Conservation (phyloP, 495 filamentous ascomycete species). For the Durotheca rogersii region DNA sequence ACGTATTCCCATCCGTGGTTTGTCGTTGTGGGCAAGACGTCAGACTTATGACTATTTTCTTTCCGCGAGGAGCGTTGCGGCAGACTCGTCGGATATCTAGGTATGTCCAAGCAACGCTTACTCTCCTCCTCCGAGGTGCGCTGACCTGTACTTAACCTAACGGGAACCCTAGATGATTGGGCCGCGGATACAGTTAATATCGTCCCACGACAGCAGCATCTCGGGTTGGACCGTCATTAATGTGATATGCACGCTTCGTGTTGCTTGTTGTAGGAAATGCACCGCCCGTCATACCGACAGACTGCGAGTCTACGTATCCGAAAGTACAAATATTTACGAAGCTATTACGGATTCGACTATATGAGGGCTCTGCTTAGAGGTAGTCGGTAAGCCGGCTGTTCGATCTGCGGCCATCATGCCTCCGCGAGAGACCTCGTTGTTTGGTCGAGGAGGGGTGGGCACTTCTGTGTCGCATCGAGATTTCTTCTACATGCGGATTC, state of each 20-base stretch:
- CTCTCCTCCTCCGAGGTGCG: neutral
- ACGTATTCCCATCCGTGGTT: neutral
- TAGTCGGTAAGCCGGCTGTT: constrained; percentile 4
- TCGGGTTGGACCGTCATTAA: constrained; percentile 3
- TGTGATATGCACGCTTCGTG: constrained; percentile 14
- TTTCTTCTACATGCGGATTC: neutral
- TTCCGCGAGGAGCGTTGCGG: neutral
- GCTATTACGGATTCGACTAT: neutral
- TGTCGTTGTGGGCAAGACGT: neutral
- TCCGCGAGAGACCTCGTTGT: neutral
- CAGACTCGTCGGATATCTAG: too few species aligned
- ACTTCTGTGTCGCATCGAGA: constrained; percentile 1
- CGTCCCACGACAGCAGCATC: neutral
- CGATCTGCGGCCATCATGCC: neutral
- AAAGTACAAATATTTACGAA: constrained; percentile 13
- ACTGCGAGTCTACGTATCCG: neutral
- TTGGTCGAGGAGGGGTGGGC: constrained; percentile 1
- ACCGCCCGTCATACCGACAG: constrained; percentile 1
- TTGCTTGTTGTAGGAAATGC: neutral
- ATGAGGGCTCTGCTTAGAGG: neutral
- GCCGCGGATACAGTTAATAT: neutral
- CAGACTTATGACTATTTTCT: neutral
- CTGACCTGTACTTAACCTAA: neutral
- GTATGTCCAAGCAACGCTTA: too few species aligned
- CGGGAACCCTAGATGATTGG: neutral